Base-by-base conservation (phyloP, 306 rosid genomes). In the Carpinus fangiana region DNA sequence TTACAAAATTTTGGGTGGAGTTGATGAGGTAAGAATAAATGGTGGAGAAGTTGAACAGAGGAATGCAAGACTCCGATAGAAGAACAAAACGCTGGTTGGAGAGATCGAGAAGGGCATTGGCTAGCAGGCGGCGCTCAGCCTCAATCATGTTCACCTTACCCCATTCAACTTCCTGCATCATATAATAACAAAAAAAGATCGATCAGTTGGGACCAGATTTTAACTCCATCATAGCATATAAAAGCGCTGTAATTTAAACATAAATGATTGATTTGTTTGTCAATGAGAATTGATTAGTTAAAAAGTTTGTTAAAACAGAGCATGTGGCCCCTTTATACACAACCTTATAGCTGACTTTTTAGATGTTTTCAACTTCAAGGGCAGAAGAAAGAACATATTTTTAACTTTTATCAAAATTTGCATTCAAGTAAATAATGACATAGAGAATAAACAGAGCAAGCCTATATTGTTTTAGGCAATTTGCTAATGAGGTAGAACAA, bases 61-160 rank as follows among this genome's bases (percentile, higher is more conserved):
- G 98, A 18, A 94, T 88, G 87, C 98, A 92, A 0, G 98, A 75
- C 47, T 94, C 97, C 0, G 98, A 94, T 23, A 94, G 73, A 2
- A 94, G 94, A 55, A 92, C 79, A 51, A 94, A 94, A 0, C 94
- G 87, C 70, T 94, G 84, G 89, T 92, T 94, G 34, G 94, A 88
- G 54, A 88, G 2, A n/a, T 94, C 97, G 2, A 94, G 91, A 3
- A 94, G 94, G 5, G 98, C 96, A 73, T 89, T 94, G 2, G 92
- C 93, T 31, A 94, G 82, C 0, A 94, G 80, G 9, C 97, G 93
- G 11, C 97, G 91, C 72, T 94, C 98, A 0, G 97, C 98, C 81
- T 89, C 93, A 1, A 94, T 70, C 97, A 94, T 94, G 86, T 85
- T 94, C 43, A 84, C 86, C 3, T 89, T 82, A 13, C 98, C 98